Percentiles rank a stretch among this genome's conserved stretches.
Conservation (phyloP, 2,329 filamentous ascomycete species). For the Botrytis squamosa region DNA sequence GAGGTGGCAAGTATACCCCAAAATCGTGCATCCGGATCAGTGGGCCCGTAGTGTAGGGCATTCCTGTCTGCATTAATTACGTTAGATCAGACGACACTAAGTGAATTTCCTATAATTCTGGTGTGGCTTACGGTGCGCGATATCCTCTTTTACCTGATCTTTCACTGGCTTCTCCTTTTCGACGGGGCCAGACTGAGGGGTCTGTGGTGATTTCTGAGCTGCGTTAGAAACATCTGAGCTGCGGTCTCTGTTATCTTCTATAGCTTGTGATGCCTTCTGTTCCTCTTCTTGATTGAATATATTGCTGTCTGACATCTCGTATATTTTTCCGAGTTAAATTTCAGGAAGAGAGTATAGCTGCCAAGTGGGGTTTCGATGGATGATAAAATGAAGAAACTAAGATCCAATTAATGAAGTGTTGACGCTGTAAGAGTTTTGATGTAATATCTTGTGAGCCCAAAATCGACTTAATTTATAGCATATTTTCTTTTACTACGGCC, state of each 20-base stretch:
- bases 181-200: no score
- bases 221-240: not conserved
- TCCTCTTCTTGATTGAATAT: not conserved
- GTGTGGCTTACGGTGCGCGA: no score
- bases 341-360: not conserved
- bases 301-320: not conserved
- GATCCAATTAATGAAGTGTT: not conserved
- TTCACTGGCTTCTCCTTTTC: not conserved
- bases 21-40: not conserved
- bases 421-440: accelerated
- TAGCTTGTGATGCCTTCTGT: not conserved
- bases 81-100: not conserved
- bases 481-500: not conserved
- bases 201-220: not conserved
- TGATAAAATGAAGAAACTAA: no score
- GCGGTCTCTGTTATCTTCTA: accelerated
- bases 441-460: not conserved
- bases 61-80: not conserved
- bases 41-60: not conserved
- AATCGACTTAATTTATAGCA: not conserved
- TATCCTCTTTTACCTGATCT: not conserved
- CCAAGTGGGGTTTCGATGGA: no score
- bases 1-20: not conserved
- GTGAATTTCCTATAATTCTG: accelerated
- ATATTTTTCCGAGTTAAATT: no score